Evolutionary conservation across 495 filamentous ascomycete species (phyloP).

Genomic region (Jackrogersella minutella): DNA sequence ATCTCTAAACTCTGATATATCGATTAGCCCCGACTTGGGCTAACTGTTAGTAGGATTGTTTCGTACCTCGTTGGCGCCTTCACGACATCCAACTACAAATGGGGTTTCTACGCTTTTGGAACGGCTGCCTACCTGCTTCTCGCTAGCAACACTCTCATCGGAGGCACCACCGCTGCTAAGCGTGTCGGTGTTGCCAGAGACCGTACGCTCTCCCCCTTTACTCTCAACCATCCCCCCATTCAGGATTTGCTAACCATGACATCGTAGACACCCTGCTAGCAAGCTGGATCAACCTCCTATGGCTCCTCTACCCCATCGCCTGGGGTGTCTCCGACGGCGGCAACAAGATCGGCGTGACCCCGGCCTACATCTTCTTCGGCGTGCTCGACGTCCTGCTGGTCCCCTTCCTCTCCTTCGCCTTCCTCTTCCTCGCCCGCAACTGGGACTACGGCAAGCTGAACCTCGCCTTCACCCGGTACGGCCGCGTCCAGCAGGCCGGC

Average conservation of each 20-base stretch:
- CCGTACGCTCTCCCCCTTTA: slow-evolving; percentile 17
- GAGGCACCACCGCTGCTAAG: slow-evolving; percentile 41
- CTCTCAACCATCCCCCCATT: neutral
- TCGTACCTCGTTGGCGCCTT: slow-evolving; percentile 54
- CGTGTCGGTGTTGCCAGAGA: slow-evolving; percentile 50
- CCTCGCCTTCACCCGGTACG: slow-evolving; percentile 63
- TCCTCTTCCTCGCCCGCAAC: slow-evolving; percentile 49
- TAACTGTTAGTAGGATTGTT: slow-evolving; percentile 45
- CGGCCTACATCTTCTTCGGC: slow-evolving; percentile 56
- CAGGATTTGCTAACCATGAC: slow-evolving; percentile 5
- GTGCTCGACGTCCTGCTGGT: slow-evolving; percentile 54
- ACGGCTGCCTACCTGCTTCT: slow-evolving; percentile 49
- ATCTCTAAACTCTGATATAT: neutral
- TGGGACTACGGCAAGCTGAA: slow-evolving; percentile 60
- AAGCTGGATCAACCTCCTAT: slow-evolving; percentile 55
- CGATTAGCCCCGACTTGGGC: neutral
- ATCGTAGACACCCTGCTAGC: slow-evolving; percentile 47
- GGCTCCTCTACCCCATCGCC: slow-evolving; percentile 59
- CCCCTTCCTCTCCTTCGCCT: slow-evolving; percentile 45
- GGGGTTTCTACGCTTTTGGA: slow-evolving; percentile 60
- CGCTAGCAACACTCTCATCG: slow-evolving; percentile 43
- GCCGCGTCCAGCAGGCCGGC: slow-evolving; percentile 53
- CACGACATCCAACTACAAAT: slow-evolving; percentile 57
- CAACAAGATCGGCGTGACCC: slow-evolving; percentile 53
- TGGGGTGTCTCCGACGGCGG: slow-evolving; percentile 58